Base-by-base conservation (phyloP, 495 filamentous ascomycete species). In the Podospora pseudocomata region DNA sequence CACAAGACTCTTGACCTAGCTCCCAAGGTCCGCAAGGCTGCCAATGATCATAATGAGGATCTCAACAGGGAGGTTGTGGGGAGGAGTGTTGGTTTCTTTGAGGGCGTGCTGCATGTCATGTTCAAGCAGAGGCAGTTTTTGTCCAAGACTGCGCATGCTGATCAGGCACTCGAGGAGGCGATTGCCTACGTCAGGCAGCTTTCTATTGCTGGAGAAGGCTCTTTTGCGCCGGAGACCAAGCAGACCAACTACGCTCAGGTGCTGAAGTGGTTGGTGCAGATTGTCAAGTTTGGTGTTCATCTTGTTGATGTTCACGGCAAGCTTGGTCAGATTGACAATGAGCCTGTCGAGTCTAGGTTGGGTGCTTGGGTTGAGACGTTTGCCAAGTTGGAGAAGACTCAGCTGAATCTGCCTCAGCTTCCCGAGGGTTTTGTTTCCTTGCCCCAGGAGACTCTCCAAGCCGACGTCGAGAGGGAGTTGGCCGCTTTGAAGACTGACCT, bases 31-130 rank as follows among this genome's bases (percentile, higher is more conserved):
- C 85, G 93, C 70, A 79, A 87, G 55, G 83, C 87, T 20, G 78
- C 84, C 13, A 82, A 85, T 19, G 88, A 90, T 44, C 93, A 93
- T 76, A 93, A 90, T 0, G 90, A 91, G 19, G 96, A 98, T 69
- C 79, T 99, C 20, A 96, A 87, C 69, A 81, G 84, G 62, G 87
- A 89, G 13, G 92, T 97, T 67, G 84, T 95, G 18, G 82, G 85
- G 32, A 85, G 93, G 69, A 93, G 92, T 76, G 82, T 90, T 15
- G 92, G 92, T 0, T 92, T 89, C 62, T 77, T 97, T 49, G 95
- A 99, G 74, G 90, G 93, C 61, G 80, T 98, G 26, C 75, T 97
- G 44, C 82, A 89, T 67, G 77, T 89, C 18, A 75, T 86, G 55
- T 79, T 96, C 53, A 82, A 83, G 27, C 94, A 98, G 77, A 87